Evolutionary conservation across 768 basidiomycete species (phyloP).

Genomic region (Lentinula raphanica): DNA sequence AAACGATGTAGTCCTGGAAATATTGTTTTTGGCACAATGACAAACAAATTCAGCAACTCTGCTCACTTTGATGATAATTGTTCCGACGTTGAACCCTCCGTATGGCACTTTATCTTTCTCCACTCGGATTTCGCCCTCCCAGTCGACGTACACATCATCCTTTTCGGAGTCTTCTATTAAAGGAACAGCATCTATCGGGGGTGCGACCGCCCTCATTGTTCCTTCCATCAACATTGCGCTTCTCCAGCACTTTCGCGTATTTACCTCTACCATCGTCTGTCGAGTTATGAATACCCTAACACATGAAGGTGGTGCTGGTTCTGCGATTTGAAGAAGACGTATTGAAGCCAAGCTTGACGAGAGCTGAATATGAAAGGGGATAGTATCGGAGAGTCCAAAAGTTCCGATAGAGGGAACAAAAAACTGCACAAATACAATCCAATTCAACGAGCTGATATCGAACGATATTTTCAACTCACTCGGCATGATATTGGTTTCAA

Average conservation of each 20-base stretch:
- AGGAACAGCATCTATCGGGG: constrained; percentile 8
- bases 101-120: constrained; percentile 28
- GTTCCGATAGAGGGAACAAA: constrained; percentile 46
- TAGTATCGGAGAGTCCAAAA: constrained; percentile 42
- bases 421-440: constrained; percentile 24
- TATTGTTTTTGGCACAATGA: background rate
- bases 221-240: constrained; percentile 40
- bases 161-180: constrained; percentile 10
- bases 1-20: constrained; percentile 49
- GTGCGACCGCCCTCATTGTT: constrained; percentile 32
- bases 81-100: constrained; percentile 40
- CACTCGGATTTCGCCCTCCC: constrained; percentile 48
- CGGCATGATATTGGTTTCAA: constrained; percentile 44
- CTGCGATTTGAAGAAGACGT: constrained; percentile 25
- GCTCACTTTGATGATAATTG: constrained; percentile 46
- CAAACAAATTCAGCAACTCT: background rate
- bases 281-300: constrained; percentile 46
- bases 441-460: constrained; percentile 5
- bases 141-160: constrained; percentile 38
- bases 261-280: constrained; percentile 36
- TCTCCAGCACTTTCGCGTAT: constrained; percentile 31
- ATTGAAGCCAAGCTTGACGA: constrained; percentile 40
- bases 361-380: constrained; percentile 58
- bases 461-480: constrained; percentile 32
- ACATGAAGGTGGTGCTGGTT: background rate